These are phyloP conservation scores for Ganoderma resinaceum DNA, from an alignment of 1,284 basidiomycete species.

Conservation along the genomic window DNA sequence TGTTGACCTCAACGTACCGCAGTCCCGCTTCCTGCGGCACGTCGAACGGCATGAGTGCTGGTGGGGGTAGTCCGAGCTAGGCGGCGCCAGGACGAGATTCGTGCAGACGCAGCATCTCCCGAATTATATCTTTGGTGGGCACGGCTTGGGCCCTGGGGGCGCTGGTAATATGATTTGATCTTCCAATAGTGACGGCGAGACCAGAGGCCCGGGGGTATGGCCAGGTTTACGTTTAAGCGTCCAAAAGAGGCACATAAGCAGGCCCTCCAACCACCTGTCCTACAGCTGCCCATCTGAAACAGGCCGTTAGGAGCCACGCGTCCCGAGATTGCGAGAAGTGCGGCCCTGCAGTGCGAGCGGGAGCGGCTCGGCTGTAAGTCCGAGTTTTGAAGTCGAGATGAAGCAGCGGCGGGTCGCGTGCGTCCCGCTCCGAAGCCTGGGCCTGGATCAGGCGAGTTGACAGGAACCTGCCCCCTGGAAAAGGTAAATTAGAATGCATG, in stretches of 20 bases:
- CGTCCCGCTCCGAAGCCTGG: conserved; percentile 2
- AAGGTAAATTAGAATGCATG: background rate
- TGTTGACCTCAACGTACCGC: background rate
- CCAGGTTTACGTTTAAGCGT: background rate
- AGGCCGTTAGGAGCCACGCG: background rate
- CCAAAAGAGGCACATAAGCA: background rate
- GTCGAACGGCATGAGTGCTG: background rate
- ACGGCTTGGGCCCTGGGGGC: background rate
- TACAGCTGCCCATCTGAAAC: background rate
- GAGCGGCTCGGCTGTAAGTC: background rate
- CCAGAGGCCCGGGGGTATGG: too few species aligned
- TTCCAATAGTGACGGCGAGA: background rate
- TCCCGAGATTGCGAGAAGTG: background rate
- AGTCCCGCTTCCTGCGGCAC: background rate
- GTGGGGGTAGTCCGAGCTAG: background rate
- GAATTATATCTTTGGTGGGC: background rate
- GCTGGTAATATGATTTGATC: background rate
- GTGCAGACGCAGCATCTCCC: background rate
- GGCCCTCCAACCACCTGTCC: background rate
- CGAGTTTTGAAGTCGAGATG: background rate
- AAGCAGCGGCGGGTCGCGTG: background rate
- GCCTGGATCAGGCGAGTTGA: background rate
- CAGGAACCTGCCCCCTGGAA: background rate
- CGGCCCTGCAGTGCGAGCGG: background rate
- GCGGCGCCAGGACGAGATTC: background rate